Conservation (phyloP, 2,329 filamentous ascomycete genomes). For the Paraphaeosphaeria minitans region DNA sequence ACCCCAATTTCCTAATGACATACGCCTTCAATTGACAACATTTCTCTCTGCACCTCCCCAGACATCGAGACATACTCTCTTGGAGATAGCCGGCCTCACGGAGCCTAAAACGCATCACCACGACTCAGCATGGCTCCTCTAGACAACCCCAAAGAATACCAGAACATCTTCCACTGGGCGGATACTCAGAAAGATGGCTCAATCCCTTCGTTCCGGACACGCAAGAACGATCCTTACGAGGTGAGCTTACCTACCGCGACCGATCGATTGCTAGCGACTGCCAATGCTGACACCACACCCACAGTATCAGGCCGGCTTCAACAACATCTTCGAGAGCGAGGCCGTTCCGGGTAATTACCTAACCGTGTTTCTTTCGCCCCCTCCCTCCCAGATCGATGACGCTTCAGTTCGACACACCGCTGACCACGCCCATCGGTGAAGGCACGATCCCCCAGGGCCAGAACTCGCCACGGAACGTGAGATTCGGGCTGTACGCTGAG, state of each 20-base stretch:
- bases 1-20: not conserved
- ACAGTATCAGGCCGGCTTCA: slow-evolving; percentile 62
- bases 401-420: slow-evolving; percentile 9
- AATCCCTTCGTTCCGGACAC: slow-evolving; percentile 60
- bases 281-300: slow-evolving; percentile 14
- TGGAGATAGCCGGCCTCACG: not conserved
- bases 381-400: not conserved
- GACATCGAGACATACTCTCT: not conserved
- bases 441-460: slow-evolving; percentile 54
- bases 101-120: slow-evolving; percentile 1
- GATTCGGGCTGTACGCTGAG: slow-evolving; percentile 46
- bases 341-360: slow-evolving; percentile 48
- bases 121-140: slow-evolving; percentile 29
- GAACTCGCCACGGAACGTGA: slow-evolving; percentile 47
- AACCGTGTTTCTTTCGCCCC: too few relatives aligned
- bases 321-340: slow-evolving; percentile 57
- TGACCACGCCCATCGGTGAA: slow-evolving; percentile 22
- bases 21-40: not conserved
- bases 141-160: slow-evolving; percentile 46
- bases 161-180: slow-evolving; percentile 56
- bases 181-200: slow-evolving; percentile 63
- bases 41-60: not conserved
- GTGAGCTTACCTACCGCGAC: slow-evolving; percentile 35
- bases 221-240: slow-evolving; percentile 61
- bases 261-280: not conserved